Base-by-base conservation (phyloP, 1,284 basidiomycete species). In the Athelia psychrophila region DNA sequence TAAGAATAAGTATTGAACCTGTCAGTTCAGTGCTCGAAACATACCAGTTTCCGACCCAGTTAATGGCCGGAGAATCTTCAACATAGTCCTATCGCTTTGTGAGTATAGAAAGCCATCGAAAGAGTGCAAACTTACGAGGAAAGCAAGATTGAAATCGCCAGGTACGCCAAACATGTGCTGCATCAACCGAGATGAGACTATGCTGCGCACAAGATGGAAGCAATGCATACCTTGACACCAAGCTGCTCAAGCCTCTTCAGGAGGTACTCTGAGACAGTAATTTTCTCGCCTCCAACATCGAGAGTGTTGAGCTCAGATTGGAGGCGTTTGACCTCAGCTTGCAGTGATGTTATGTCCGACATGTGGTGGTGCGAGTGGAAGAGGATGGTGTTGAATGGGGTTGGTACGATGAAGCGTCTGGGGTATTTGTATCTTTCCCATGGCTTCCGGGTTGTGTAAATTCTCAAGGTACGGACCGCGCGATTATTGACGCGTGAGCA, bases 21-120 rank as follows among this genome's bases (percentile, higher is more conserved):
- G 19, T 15, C 16, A 54, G 19, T 13, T 24, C 22, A 24, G 36
- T 12, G 1, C n/a, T 13, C 13, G 25, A 1, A 18, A 40, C 44
- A 24, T 62, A 86, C 87, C 93, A 91, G 68, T 95, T 93, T 13
- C 95, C 95, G 51, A 95, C 79, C 95, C 95, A 98, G 20, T 91
- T 73, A 42, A 98, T 83, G 10, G 68, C 74, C 2, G 83, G 77
- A 63, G 93, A 82, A 58, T 91, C 87, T 69, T 98, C 95, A 55
- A 96, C 79, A 51, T 90, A 81, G 68, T 98, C 94, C 86, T 15
- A 16, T 44, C 8, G 32, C 16, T 25, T 23, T 47, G 24, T 51
- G 33, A 19, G 44, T 23, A 30, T n/a, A 49, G 47, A 24, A 38
- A 24, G 15, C 36, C 22, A 30, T 32, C 35, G 18, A 3, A 51